Conservation (phyloP, 805 yeast genomes). For the Cyberlindnera xishuangbannaensis region DNA sequence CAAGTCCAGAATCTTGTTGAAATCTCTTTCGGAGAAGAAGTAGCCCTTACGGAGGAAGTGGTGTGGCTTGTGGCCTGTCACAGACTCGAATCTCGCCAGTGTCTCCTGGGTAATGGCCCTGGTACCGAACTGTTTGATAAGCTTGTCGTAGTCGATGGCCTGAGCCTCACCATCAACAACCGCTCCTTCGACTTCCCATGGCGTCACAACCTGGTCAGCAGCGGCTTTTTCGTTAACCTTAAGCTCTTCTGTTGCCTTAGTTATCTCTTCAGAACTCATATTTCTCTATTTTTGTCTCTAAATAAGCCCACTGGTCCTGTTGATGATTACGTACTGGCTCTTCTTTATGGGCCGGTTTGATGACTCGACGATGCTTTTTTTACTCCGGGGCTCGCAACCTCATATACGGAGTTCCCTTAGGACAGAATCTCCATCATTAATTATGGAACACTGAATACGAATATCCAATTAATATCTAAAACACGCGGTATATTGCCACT, state of each 20-base stretch:
- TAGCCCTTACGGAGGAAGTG: slow-evolving; percentile 85
- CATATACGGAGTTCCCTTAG: no score
- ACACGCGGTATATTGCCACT: no score
- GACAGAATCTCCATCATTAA: no score
- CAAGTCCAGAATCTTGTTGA: slow-evolving; percentile 68
- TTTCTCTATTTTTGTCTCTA: no score
- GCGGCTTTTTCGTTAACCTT: slow-evolving; percentile 1
- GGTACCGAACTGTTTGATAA: slow-evolving; percentile 86
- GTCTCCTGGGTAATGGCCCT: slow-evolving; percentile 63
- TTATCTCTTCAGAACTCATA: slow-evolving; percentile 12
- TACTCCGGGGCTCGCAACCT: neutral
- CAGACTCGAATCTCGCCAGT: slow-evolving; percentile 63
- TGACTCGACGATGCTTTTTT: neutral
- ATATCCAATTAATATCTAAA: neutral
- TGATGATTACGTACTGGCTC: no score
- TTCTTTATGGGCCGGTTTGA: neutral
- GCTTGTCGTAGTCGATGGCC: slow-evolving; percentile 86
- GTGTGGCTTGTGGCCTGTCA: slow-evolving; percentile 91
- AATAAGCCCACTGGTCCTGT: no score
- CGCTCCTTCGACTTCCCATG: slow-evolving; percentile 99
- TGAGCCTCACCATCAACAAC: slow-evolving; percentile 91
- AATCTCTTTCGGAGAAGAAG: slow-evolving; percentile 89
- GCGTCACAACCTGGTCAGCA: slow-evolving; percentile 49
- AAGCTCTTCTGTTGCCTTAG: slow-evolving; percentile 8
- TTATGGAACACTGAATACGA: no score